Evolutionary conservation across 305 asterid species (phyloP), one percentile per base, ranked within the genome.

Genomic region (Andrographis paniculata): DNA sequence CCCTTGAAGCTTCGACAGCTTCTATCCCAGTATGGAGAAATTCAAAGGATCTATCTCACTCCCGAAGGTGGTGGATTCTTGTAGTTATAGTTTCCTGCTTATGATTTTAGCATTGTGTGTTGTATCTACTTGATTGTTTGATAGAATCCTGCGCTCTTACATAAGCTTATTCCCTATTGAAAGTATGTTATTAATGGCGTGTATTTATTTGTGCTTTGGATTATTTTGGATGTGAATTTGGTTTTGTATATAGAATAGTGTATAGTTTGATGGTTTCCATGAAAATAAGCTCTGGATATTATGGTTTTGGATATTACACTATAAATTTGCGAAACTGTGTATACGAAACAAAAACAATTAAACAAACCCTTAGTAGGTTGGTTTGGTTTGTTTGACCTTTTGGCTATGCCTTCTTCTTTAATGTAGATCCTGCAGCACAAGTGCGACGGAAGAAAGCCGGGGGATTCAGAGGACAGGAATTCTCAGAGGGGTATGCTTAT

Each of bases 391-490:
- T n/a, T n/a, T n/a, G n/a, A n/a, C n/a, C n/a, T n/a, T n/a, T n/a
- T n/a, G n/a, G n/a, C n/a, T n/a, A n/a, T n/a, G 33, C 33, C 33
- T 27, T 27, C 6, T 13, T 18, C 24, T 41, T 33, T 13, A 21
- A 12, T 56, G 67, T 77, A 87, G 94, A 67, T 59, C 68, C 79
- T 54, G 61, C 68, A 50, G 63, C 82, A 27, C 84, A 62, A 62
- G 49, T 70, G 39, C 79, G 76, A 3, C 69, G 84, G 28, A 86
- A 91, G 60, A 76, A 58, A 64, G 59, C 80, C 3, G 89, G 94
- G 63, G 95, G 92, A 44, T 86, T 78, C 52, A 61, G 92, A 50
- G 94, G 95, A 23, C 73, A 73, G 68, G 92, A 64, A 62, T 86
- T 80, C 53, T 74, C 95, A 9, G 96, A 89, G 69, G 95, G 96